phyloP scores from a whole-genome alignment of 768 basidiomycete genomes.

The Podaxis sp. region DNA sequence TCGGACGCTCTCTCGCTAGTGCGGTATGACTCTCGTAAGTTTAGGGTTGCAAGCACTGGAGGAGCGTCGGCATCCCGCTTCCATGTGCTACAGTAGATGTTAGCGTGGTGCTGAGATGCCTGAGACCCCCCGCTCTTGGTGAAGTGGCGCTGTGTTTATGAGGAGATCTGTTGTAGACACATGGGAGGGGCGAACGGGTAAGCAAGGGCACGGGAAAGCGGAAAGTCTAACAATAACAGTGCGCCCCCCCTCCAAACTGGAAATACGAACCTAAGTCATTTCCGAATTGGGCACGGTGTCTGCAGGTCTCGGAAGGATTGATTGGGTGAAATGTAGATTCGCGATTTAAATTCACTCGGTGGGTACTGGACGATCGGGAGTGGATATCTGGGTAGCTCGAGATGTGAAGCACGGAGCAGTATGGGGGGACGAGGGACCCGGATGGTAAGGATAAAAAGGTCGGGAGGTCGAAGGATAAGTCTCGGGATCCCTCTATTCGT shows the following conservation, averaged over 20 bases:
- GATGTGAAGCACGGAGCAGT: neutral
- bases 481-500: neutral
- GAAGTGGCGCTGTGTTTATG: neutral
- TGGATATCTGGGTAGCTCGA: neutral
- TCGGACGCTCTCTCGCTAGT: no score
- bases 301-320: neutral
- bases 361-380: neutral
- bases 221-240: neutral
- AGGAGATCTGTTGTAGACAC: neutral
- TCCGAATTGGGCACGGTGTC: neutral
- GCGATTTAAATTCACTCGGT: neutral
- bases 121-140: no score
- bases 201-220: neutral
- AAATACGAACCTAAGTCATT: neutral
- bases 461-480: neutral
- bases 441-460: neutral
- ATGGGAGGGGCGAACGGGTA: neutral
- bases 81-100: no score
- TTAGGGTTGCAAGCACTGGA: no score
- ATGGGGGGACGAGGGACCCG: neutral
- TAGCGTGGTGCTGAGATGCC: no score
- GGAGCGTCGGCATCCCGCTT: no score
- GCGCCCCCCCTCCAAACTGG: neutral
- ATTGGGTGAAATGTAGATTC: constrained; percentile 3
- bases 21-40: no score